These are phyloP conservation scores for Chalaropsis thielavioides DNA, from an alignment of 2,329 filamentous ascomycete species.

Conservation along the genomic window DNA sequence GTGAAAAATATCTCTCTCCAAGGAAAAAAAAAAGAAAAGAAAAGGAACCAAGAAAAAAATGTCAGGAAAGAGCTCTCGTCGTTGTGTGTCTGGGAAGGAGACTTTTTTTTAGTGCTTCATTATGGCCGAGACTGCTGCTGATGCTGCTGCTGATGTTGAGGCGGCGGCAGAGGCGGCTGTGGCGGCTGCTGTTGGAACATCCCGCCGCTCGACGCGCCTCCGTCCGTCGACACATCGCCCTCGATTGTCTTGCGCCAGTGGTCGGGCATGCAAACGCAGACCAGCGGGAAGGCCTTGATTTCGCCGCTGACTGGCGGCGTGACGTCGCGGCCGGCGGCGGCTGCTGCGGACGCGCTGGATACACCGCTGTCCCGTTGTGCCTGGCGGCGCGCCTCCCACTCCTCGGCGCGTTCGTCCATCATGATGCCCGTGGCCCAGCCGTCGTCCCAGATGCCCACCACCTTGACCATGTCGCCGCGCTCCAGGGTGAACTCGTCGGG, in stretches of 20 bases:
- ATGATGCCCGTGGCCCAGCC: constrained; percentile 93
- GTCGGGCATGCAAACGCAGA: constrained; percentile 88
- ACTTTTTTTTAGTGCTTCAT: constrained; percentile 4
- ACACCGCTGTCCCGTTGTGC: constrained; percentile 85
- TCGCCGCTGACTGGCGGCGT: constrained; percentile 60
- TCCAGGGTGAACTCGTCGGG: constrained; percentile 87
- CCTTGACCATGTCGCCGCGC: constrained; percentile 93
- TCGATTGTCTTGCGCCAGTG: constrained; percentile 97
- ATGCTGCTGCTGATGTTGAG: not conserved
- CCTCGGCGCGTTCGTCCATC: constrained; percentile 67
- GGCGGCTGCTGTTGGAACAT: not conserved
- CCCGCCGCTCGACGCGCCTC: constrained; percentile 31
- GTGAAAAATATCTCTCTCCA: constrained; percentile 4
- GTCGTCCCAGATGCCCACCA: constrained; percentile 97
- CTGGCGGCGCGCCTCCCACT: constrained; percentile 67
- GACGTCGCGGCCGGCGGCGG: constrained; percentile 33
- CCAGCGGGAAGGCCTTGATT: constrained; percentile 93
- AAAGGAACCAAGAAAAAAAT: not conserved
- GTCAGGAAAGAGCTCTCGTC: constrained; percentile 2
- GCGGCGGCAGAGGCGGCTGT: not conserved
- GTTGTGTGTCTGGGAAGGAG: not conserved
- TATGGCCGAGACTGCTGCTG: constrained; percentile 2
- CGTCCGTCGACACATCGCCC: constrained; percentile 60
- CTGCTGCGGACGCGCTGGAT: constrained; percentile 51
- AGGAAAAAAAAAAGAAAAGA: not conserved